These are phyloP conservation scores for Claviceps cyperi DNA, from an alignment of 2,329 filamentous ascomycete genomes.

Conservation along the genomic window DNA sequence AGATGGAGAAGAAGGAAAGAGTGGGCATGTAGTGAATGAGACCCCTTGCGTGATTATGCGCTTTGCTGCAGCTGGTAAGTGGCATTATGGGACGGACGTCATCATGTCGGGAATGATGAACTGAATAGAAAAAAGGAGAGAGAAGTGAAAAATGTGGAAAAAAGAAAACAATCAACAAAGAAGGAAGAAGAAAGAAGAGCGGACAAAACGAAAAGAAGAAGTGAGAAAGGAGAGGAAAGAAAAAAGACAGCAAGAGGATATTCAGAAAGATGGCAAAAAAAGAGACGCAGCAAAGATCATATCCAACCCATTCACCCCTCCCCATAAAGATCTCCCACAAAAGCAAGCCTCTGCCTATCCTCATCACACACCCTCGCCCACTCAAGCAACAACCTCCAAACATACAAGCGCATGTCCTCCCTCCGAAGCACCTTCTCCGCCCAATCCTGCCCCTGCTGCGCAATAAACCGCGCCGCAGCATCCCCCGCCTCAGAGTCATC, in stretches of 20 bases:
- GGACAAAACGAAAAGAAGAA: neutral
- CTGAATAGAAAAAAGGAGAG: neutral
- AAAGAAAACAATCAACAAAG: neutral
- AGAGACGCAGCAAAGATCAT: neutral
- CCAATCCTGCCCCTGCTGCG: slow-evolving; percentile 45
- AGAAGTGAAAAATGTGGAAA: neutral
- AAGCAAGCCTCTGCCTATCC: slow-evolving; percentile 28
- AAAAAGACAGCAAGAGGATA: neutral
- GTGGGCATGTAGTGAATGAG: neutral
- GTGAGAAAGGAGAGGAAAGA: neutral
- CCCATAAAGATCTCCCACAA: slow-evolving; percentile 25
- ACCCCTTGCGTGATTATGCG: neutral
- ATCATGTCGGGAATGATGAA: neutral
- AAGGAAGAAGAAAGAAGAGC: neutral
- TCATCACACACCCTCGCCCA: slow-evolving; percentile 37
- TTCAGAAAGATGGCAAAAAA: neutral
- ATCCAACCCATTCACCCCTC: neutral
- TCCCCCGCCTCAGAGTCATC: slow-evolving; percentile 33
- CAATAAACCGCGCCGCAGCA: slow-evolving; percentile 43
- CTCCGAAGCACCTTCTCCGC: slow-evolving; percentile 43
- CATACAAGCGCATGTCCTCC: slow-evolving; percentile 54
- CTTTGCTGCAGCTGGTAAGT: too few relatives aligned
- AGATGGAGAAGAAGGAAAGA: neutral
- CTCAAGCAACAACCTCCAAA: slow-evolving; percentile 45
- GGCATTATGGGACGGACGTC: too few relatives aligned